Evolutionary conservation across 163 green algal species (phyloP).

Genomic region (Chlamydomonas reinhardtii): DNA sequence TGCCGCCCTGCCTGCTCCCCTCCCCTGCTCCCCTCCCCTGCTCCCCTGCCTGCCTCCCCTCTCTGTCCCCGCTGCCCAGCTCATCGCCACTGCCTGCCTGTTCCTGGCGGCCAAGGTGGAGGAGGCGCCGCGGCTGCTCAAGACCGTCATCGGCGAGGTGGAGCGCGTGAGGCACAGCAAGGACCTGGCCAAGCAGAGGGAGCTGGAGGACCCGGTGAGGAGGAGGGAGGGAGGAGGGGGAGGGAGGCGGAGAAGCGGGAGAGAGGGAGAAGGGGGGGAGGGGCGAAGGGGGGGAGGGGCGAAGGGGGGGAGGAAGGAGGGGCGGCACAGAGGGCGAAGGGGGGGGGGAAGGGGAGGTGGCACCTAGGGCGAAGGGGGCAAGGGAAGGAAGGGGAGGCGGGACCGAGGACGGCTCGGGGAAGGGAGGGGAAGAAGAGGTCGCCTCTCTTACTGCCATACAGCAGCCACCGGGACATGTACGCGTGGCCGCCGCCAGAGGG

Average conservation of each 20-base stretch:
- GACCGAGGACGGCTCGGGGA: too few relatives aligned
- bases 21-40: background rate
- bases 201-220: slow-evolving; percentile 48
- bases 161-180: slow-evolving; percentile 46
- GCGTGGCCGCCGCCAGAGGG: too few relatives aligned
- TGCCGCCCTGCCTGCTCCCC: background rate
- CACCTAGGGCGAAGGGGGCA: too few relatives aligned
- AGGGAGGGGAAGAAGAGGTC: too few relatives aligned
- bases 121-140: slow-evolving; percentile 65
- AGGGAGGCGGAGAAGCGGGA: background rate
- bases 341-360: too few relatives aligned
- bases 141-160: slow-evolving; percentile 47
- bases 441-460: too few relatives aligned
- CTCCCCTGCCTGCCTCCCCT: background rate
- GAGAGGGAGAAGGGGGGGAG: too few relatives aligned
- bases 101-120: slow-evolving; percentile 75
- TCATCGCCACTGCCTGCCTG: slow-evolving; percentile 69
- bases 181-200: slow-evolving; percentile 4
- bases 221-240: too few relatives aligned
- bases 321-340: too few relatives aligned
- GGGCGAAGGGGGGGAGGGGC: background rate
- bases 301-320: background rate
- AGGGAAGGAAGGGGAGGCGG: too few relatives aligned
- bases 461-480: too few relatives aligned
- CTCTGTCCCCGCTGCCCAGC: slow-evolving; percentile 54